phyloP scores from a whole-genome alignment of 192 early-diverging fungal genomes.

The Coemansia guatemalensis region DNA sequence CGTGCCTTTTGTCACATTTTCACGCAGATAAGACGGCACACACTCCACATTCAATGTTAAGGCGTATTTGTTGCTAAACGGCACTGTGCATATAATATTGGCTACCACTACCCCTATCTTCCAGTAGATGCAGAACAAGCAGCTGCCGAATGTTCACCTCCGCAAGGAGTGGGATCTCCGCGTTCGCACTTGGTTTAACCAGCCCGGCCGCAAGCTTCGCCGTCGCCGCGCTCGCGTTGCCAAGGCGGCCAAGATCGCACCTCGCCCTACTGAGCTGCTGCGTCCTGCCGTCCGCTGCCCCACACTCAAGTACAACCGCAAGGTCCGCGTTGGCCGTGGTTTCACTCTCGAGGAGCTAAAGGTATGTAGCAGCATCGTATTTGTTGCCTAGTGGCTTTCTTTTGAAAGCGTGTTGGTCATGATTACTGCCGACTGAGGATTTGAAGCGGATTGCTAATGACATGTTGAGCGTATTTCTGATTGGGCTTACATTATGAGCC shows the following conservation, averaged over 20 bases:
- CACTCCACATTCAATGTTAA: not conserved
- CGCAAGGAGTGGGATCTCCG: conserved; percentile 97
- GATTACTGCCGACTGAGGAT: not conserved
- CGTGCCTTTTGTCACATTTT: not conserved
- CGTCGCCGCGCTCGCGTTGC: conserved; percentile 82
- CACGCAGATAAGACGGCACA: not conserved
- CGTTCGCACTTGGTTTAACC: conserved; percentile 97
- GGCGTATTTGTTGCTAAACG: not conserved
- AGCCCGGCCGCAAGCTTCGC: conserved; percentile 82
- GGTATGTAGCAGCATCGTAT: conserved; percentile 15
- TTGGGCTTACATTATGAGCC: not conserved
- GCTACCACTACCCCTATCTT: not conserved
- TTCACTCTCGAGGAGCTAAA: conserved; percentile 99
- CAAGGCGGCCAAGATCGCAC: conserved; percentile 96
- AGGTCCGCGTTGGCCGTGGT: conserved; percentile 93
- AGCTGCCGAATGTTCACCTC: conserved; percentile 93
- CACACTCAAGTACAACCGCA: conserved; percentile 97
- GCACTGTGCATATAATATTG: not conserved
- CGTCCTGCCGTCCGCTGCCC: conserved; percentile 96
- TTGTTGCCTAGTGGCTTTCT: not conserved
- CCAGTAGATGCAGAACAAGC: conserved; percentile 86
- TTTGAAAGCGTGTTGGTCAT: not conserved
- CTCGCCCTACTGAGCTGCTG: conserved; percentile 93
- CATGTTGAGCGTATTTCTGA: not conserved
- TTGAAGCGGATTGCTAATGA: not conserved